Evolutionary conservation across 148 eudicot genomes (phyloP).

Genomic region (Rhododendron griersonianum): DNA sequence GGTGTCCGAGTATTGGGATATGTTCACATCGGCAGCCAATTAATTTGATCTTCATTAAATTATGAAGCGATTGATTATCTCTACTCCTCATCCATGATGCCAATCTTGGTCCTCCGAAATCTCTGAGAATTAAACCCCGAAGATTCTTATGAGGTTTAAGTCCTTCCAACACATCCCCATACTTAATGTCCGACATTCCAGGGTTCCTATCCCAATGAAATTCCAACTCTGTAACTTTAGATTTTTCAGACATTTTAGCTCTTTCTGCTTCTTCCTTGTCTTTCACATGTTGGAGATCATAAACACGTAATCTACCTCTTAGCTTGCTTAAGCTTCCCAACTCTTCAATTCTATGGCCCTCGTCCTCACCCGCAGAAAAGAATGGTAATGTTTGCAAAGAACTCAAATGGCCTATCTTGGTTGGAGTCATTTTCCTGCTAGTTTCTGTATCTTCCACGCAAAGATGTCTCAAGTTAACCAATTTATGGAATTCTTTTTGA

Average conservation of each 20-base stretch:
- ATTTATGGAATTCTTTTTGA: no score
- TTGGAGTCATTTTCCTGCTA: background rate
- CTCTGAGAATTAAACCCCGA: no score
- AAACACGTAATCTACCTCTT: background rate
- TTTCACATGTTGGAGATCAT: background rate
- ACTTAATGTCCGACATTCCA: background rate
- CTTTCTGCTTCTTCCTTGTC: background rate
- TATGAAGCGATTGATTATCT: background rate
- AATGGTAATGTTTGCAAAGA: background rate
- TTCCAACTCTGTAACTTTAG: background rate
- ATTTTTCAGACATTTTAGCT: background rate
- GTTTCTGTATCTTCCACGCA: background rate
- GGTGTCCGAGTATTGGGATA: background rate
- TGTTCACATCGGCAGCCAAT: background rate
- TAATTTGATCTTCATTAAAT: background rate
- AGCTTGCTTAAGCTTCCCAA: background rate
- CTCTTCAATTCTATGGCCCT: background rate
- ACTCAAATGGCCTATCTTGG: background rate
- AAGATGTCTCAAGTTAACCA: background rate
- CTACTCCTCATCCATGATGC: background rate
- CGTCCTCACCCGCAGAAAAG: background rate
- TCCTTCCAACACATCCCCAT: no score
- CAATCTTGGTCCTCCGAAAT: background rate
- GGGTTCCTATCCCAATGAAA: background rate
- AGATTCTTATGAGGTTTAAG: no score